A percentile compares a stretch with the other conserved stretches of the same genome.
Evolutionary conservation across 352 stramenopile species (phyloP).

Genomic region (Phytopythium delawarense): DNA sequence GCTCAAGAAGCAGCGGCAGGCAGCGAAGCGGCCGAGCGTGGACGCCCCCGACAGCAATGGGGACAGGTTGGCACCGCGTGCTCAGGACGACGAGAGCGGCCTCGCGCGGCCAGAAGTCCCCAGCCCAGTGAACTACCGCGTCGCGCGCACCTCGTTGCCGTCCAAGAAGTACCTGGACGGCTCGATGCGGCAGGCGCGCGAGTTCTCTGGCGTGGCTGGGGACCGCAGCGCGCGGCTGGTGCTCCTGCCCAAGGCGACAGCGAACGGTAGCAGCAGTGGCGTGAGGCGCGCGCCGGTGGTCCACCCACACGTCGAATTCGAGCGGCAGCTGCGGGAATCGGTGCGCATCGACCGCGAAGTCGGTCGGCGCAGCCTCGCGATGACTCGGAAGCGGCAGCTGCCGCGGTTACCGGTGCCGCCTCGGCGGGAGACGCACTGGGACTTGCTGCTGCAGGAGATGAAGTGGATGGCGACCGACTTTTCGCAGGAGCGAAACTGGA

Average conservation of each 20-base stretch:
- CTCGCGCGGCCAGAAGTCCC: neutral
- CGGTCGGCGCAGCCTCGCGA: slow-evolving; percentile 20
- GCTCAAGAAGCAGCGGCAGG: slow-evolving; percentile 13
- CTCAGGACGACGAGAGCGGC: neutral
- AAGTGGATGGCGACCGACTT: slow-evolving; percentile 96
- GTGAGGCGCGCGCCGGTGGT: slow-evolving; percentile 9
- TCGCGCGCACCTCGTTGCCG: slow-evolving; percentile 34
- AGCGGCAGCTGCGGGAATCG: slow-evolving; percentile 40
- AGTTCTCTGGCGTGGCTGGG: slow-evolving; percentile 10
- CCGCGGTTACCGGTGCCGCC: slow-evolving; percentile 47
- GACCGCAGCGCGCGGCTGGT: slow-evolving; percentile 2
- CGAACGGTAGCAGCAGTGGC: neutral
- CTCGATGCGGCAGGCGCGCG: slow-evolving; percentile 24
- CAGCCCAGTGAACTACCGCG: slow-evolving; percentile 9
- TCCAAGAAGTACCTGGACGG: slow-evolving; percentile 42
- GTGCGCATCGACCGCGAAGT: slow-evolving; percentile 47
- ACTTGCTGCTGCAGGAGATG: slow-evolving; percentile 96
- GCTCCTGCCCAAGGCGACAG: slow-evolving; percentile 1
- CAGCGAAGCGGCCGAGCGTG: neutral
- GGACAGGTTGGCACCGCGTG: too few relatives aligned
- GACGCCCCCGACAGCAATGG: neutral
- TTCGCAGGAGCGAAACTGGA: slow-evolving; percentile 96
- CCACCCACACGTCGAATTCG: slow-evolving; percentile 39
- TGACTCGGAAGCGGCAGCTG: slow-evolving; percentile 71
- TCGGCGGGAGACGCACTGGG: slow-evolving; percentile 86